Conservation (phyloP, 192 early-diverging fungal genomes). For the Powellomyces hirtus region DNA sequence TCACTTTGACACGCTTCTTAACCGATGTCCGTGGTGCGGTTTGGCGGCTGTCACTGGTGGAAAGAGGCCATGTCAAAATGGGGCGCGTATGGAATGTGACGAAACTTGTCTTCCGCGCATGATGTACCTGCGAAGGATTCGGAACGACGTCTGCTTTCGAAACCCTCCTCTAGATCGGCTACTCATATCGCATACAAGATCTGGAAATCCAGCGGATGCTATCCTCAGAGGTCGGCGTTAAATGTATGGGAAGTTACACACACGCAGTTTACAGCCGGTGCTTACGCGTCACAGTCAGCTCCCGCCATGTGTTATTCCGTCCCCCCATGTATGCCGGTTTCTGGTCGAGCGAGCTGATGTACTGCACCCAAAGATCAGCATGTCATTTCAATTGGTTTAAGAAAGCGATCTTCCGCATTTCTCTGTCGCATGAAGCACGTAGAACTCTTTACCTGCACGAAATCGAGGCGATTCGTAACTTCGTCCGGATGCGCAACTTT, state of each 20-base stretch:
- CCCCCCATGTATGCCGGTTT: slow-evolving; percentile 45
- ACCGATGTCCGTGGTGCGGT: neutral
- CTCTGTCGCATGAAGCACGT: neutral
- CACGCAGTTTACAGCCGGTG: too few species aligned
- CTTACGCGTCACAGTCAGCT: slow-evolving; percentile 44
- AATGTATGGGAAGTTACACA: neutral
- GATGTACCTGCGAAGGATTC: neutral
- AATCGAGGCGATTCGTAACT: slow-evolving; percentile 52
- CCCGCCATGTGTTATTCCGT: slow-evolving; percentile 52
- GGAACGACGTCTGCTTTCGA: neutral
- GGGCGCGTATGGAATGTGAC: neutral
- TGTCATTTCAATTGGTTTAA: neutral
- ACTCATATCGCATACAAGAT: neutral
- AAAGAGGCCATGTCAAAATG: neutral
- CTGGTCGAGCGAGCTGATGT: slow-evolving; percentile 46
- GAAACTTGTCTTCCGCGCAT: neutral
- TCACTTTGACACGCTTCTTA: neutral
- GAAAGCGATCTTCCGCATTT: neutral
- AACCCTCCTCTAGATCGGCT: too few species aligned
- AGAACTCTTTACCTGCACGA: slow-evolving; percentile 33
- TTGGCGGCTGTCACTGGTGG: neutral
- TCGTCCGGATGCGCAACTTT: slow-evolving; percentile 38
- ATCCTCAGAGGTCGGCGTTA: neutral
- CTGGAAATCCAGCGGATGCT: slow-evolving; percentile 1
- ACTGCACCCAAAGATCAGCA: slow-evolving; percentile 18